Evolutionary conservation across 129 eudicot species (phyloP), one percentile per base, ranked within the genome.

Genomic region (Ambrosia artemisiifolia): DNA sequence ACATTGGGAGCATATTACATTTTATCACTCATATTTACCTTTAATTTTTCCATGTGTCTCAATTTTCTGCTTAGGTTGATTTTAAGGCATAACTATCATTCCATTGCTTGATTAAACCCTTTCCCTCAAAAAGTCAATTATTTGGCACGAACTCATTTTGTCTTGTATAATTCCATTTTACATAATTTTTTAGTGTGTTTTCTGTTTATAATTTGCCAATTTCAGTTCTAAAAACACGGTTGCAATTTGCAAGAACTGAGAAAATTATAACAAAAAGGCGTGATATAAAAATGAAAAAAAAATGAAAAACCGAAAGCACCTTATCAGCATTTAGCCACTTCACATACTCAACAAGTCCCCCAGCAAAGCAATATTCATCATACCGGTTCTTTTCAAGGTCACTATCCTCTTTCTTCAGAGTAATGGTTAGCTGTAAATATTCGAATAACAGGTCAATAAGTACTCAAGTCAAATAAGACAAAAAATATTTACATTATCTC

Each of bases 321-420:
- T 95, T 95, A 75, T 95, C 99, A n/a, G 83, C 82, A 77, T 95
- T 95, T 65, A 95, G 88, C 97, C 97, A 95, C 70, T 80, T 90
- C 73, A 95, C 99, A 78, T 95, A 95, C 73, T 95, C 99, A 16
- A 81, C 75, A 51, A 95, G 78, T 11, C 97, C 99, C 63, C 99
- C 99, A 75, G 96, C 99, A 84, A 82, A 95, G 74, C 78, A 85
- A 79, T 88, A 90, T 82, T 84, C 91, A 74, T 81, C 85, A 73
- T 67, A 14, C 53, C 78, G 80, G 74, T 47, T 78, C 80, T 88
- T 95, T 77, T 86, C 91, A 19, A 85, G 83, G 53, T 90, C 91
- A 16, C 40, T 54, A 72, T 83, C 89, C 84, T 90, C 91, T 72
- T 86, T 95, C 65, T 65, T 79, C 59, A 95, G 81, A 35, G 79